Base-by-base conservation (phyloP, 2,329 filamentous ascomycete species). In the Fusarium bactridioides region DNA sequence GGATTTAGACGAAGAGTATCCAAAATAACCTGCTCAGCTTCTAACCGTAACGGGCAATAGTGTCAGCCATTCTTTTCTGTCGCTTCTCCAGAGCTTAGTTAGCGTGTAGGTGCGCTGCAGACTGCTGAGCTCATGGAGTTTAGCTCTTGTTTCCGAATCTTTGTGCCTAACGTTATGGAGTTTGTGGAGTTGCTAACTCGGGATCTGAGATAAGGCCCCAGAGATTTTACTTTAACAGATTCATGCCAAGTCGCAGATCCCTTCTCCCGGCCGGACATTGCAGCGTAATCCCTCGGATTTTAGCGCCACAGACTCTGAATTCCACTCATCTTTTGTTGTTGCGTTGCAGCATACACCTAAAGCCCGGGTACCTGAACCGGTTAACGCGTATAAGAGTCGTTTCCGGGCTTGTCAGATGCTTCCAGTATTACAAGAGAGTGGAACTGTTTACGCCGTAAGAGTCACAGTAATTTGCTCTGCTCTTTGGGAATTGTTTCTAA, bases 91-190 rank as follows among this genome's bases (percentile, higher is more conserved):
- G 56, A 54, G 64, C 55, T 45, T 33, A 31, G 40, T 62, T 61
- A 67, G 55, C 27, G 25, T 31, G 64, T 62, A 55, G 64, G 9
- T 67, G 58, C 40, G 23, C 43, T 67, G 64, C 63, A 51, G 44
- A 37, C 45, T 68, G 64, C 64, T 68, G 64, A 51, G 45, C 18
- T 27, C 54, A 69, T 67, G 61, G 70, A 73, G 70, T 70, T 71
- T 70, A 72, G 69, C 57, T 55, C 51, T 72, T 70, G 69, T 73
- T 57, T 73, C 70, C 70, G 70, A 67, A 40, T 51, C n/a, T 43
- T 50, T 58, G 35, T 37, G 41, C 29, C 51, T 56, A 69, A 69
- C 66, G 66, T 59, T 69, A 69, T 69, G 59, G 61, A 44, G 64
- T 56, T 50, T 47, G 29, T 64, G 64, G 68, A 67, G 64, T 59